Evolutionary conservation across 805 yeast genomes (phyloP), one percentile per base, ranked within the genome.

Genomic region (Saturnispora kantuleensis): DNA sequence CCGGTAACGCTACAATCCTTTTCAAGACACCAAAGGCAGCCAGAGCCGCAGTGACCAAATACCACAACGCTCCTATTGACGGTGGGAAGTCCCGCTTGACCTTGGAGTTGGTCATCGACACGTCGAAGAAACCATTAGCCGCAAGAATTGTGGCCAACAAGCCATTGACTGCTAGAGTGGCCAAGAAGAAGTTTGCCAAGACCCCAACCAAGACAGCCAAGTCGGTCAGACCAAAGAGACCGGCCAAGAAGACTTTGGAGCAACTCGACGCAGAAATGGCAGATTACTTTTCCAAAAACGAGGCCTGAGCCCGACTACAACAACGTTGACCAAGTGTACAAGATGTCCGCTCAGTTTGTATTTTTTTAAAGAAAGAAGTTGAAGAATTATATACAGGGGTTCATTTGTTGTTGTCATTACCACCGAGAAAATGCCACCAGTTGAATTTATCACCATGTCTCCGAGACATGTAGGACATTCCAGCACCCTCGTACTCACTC

Each of bases 251-350:
- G 76, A 79, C 95, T 43, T 73, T 84, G 52, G 97, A 85, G 64
- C 90, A 93, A 68, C 78, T 90, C 61, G 98, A 93, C 68, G 95
- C 89, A 63, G 97, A 90, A 70, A 90, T 93, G 98, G 84, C 88
- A 51, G 97, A 89, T 62, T 90, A 90, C 70, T 89, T 90, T 56
- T 79, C 78, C 51, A 79, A 75, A 50, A 70, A 67, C 52, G 66
- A 67, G 39, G 49, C 52, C 45, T 38, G 30, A 39, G 12, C 16
- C 32, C 13, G 26, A 29, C 21, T 8, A 36, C 8, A 36, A 28
- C 26, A 37, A 12, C 29, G 13, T 26, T 28, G 29, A 10, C 15
- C 30, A 35, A 35, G 26, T 35, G 10, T 15, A 34, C 17, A 15
- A 15, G n/a, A 15, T 34, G 12, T 11, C 18, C 11, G 11, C 21